These are phyloP conservation scores for Ascochyta rabiei DNA, from an alignment of 2,329 filamentous ascomycete genomes.

Conservation along the genomic window DNA sequence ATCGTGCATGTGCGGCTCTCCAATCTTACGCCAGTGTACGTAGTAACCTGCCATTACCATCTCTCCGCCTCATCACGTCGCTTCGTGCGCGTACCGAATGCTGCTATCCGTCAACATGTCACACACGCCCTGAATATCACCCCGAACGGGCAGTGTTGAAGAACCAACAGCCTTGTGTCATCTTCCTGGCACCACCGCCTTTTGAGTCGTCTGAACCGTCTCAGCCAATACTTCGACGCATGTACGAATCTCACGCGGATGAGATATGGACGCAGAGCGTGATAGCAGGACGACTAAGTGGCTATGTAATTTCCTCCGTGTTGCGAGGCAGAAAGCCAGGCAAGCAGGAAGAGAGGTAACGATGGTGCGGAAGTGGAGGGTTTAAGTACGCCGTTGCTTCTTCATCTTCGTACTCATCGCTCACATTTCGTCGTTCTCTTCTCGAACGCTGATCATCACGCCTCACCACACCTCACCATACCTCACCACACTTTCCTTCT, in stretches of 20 bases:
- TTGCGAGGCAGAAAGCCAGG: not conserved
- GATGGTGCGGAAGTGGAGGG: not conserved
- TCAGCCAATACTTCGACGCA: too few species aligned
- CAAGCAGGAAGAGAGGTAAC: not conserved
- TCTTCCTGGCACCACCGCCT: not conserved
- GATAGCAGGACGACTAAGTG: not conserved
- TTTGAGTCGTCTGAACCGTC: not conserved
- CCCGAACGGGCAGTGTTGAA: not conserved
- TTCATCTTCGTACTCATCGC: too few species aligned
- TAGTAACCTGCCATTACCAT: not conserved
- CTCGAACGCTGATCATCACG: too few species aligned
- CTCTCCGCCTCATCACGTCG: not conserved
- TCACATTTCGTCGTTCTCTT: too few species aligned
- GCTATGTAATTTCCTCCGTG: not conserved
- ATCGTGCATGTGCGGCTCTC: not conserved
- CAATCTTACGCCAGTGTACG: not conserved
- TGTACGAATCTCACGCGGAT: too few species aligned
- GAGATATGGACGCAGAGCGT: not conserved
- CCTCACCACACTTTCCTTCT: too few species aligned
- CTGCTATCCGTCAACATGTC: constrained; percentile 5
- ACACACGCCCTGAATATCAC: not conserved
- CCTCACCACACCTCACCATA: too few species aligned
- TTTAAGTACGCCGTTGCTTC: not conserved
- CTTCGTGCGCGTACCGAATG: not conserved
- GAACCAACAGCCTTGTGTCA: not conserved